phyloP scores from a whole-genome alignment of 2,329 filamentous ascomycete species.

The Hymenoscyphus fraxineus region DNA sequence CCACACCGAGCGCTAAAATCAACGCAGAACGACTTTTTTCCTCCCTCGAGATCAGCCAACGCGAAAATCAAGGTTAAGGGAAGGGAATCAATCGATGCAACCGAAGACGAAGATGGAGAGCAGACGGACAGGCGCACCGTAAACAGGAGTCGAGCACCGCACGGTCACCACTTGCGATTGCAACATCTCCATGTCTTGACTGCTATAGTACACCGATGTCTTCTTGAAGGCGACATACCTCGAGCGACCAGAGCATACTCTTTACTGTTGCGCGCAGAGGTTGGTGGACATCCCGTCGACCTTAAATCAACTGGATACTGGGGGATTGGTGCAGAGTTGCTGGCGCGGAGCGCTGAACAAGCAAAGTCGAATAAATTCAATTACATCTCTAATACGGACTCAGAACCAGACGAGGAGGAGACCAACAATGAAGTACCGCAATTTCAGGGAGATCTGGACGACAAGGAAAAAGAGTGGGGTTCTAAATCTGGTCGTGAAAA shows the following conservation, averaged over 20 bases:
- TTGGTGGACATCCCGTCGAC: slow-evolving; percentile 57
- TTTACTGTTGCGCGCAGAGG: slow-evolving; percentile 62
- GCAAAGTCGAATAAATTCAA: slow-evolving; percentile 10
- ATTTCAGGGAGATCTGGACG: neutral
- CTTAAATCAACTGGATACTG: slow-evolving; percentile 67
- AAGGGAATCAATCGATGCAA: slow-evolving; percentile 9
- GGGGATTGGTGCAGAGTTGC: slow-evolving; percentile 80
- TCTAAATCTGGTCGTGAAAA: slow-evolving; percentile 49
- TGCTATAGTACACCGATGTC: slow-evolving; percentile 66
- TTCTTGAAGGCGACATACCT: slow-evolving; percentile 65
- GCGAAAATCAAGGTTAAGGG: slow-evolving; percentile 1
- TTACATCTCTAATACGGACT: slow-evolving; percentile 9
- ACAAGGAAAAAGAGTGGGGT: slow-evolving; percentile 34
- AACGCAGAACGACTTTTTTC: slow-evolving; percentile 3
- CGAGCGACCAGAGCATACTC: slow-evolving; percentile 74
- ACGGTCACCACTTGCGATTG: slow-evolving; percentile 37
- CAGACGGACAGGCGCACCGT: neutral
- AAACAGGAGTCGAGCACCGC: slow-evolving; percentile 12
- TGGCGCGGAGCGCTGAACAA: slow-evolving; percentile 53
- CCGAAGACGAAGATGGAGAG: slow-evolving; percentile 11
- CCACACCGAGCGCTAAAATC: slow-evolving; percentile 46
- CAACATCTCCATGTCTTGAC: slow-evolving; percentile 65
- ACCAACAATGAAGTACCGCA: neutral
- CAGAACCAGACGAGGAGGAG: slow-evolving; percentile 1
- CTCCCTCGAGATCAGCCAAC: neutral